Conservation (phyloP, 164 flowering plant species). For the Annona squamosa region DNA sequence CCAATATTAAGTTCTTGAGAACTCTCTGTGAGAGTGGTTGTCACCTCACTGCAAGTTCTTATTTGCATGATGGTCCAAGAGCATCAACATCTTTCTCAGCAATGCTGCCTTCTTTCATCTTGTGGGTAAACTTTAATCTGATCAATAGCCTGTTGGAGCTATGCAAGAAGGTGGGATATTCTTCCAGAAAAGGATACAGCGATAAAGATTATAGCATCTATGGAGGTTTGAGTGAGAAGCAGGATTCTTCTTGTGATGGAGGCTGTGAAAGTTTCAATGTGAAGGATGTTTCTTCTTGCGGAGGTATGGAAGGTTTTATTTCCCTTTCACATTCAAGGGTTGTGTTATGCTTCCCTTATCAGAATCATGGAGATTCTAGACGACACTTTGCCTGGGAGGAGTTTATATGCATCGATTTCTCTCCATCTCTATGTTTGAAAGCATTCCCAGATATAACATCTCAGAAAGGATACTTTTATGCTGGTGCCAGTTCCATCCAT, state of each 20-base stretch:
- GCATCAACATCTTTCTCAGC: constrained; percentile 46
- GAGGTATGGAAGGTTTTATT: constrained; percentile 42
- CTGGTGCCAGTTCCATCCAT: constrained; percentile 40
- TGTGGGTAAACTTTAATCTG: constrained; percentile 62
- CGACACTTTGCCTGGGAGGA: constrained; percentile 41
- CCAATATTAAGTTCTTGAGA: constrained; percentile 45
- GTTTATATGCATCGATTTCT: constrained; percentile 65
- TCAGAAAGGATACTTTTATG: constrained; percentile 20
- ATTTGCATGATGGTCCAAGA: constrained; percentile 16
- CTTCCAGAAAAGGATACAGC: constrained; percentile 13
- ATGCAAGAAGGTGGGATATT: constrained; percentile 28
- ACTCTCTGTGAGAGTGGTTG: constrained; percentile 36
- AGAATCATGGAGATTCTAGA: constrained; percentile 21
- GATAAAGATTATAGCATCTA: constrained; percentile 12
- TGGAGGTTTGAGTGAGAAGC: constrained; percentile 15
- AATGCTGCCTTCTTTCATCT: constrained; percentile 56
- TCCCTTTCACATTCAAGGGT: constrained; percentile 54
- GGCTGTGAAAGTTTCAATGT: constrained; percentile 16
- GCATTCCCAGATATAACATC: constrained; percentile 19
- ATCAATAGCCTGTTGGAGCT: constrained; percentile 38
- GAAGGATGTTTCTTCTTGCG: constrained; percentile 21
- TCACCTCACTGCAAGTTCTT: constrained; percentile 29
- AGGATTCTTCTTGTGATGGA: constrained; percentile 17
- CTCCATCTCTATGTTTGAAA: constrained; percentile 28
- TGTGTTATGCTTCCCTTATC: constrained; percentile 61